Evolutionary conservation across 1,284 basidiomycete genomes (phyloP), one percentile per base, ranked within the genome.

Genomic region (Stygiomarasmius scandens): DNA sequence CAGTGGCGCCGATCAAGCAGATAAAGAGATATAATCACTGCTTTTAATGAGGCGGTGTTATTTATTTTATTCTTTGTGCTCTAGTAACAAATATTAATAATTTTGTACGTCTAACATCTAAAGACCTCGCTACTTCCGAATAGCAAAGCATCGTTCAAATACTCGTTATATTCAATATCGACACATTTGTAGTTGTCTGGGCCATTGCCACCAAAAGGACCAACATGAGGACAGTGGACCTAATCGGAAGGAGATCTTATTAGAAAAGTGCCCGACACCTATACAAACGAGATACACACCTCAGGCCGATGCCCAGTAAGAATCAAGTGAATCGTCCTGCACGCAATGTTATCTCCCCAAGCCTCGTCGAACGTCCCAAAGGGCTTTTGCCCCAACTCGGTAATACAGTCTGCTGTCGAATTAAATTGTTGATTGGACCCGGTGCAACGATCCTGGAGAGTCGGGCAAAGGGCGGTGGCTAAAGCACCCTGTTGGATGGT

Each of bases 331-430:
- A 58, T 49, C 45, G 19, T 8, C 12, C 56, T 49, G 44, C 56
- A 58, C 14, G 16, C 51, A 6, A 58, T 51, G 25, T 58, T 58
- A 36, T 58, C 56, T 6, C 56, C 56, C 56, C 56, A 58, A 12
- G 51, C 24, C 43, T 58, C 56, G 29, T 58, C 56, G 10, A 52
- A 34, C 19, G 32, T 43, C 1, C 56, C 56, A 20, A 52, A 57
- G 6, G 50, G 43, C 34, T 57, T 58, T 14, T 24, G 36, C 1
- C 12, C 32, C 29, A 58, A 46, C n/a, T 46, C 34, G 36, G 27
- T 27, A 2, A 54, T 20, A 32, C 56, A 58, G 1, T 36, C 46
- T 8, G 25, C 23, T 6, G 36, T 34, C 10, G 32, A 16, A 16
- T 5, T 22, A 32, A 52, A 58, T 41, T 53, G 46, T 16, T 52